Evolutionary conservation across 345 rosid species (phyloP).

Genomic region (Reutealis trisperma): DNA sequence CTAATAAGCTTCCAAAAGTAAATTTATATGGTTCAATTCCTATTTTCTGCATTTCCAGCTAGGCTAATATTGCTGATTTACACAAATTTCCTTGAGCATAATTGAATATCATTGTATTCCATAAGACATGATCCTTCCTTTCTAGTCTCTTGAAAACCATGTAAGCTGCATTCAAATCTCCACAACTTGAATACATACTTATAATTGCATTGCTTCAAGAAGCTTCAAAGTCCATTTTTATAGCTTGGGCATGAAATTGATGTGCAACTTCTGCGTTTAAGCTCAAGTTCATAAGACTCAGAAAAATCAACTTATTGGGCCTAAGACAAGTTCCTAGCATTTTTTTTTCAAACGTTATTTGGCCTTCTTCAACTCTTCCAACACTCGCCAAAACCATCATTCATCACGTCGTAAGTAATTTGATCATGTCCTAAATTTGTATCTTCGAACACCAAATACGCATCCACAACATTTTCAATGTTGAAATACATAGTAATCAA

Average conservation of each 20-base stretch:
- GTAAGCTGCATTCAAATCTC: conserved; percentile 39
- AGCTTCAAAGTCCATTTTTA: conserved; percentile 61
- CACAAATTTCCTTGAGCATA: conserved; percentile 50
- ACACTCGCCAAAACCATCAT: conserved; percentile 56
- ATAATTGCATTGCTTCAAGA: conserved; percentile 61
- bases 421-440: conserved; percentile 46
- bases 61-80: conserved; percentile 44
- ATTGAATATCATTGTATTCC: conserved; percentile 74
- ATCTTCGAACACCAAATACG: conserved; percentile 49
- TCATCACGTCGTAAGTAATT: conserved; percentile 70
- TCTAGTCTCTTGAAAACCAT: conserved; percentile 48
- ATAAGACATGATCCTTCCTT: conserved; percentile 67
- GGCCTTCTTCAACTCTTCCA: conserved; percentile 45
- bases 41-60: conserved; percentile 46
- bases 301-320: conserved; percentile 64
- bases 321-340: conserved; percentile 51
- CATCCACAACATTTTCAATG: conserved; percentile 37
- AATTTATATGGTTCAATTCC: conserved; percentile 66
- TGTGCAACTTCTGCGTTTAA: conserved; percentile 33
- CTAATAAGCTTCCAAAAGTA: conserved; percentile 71
- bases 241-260: conserved; percentile 52
- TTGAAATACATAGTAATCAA: conserved; percentile 68
- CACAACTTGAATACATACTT: conserved; percentile 55
- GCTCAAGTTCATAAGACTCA: conserved; percentile 56
- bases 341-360: conserved; percentile 38